A percentile compares a stretch with the other conserved stretches of the same genome.
phyloP scores from a whole-genome alignment of 148 eudicot genomes.

The Tetragonia tetragonoides region DNA sequence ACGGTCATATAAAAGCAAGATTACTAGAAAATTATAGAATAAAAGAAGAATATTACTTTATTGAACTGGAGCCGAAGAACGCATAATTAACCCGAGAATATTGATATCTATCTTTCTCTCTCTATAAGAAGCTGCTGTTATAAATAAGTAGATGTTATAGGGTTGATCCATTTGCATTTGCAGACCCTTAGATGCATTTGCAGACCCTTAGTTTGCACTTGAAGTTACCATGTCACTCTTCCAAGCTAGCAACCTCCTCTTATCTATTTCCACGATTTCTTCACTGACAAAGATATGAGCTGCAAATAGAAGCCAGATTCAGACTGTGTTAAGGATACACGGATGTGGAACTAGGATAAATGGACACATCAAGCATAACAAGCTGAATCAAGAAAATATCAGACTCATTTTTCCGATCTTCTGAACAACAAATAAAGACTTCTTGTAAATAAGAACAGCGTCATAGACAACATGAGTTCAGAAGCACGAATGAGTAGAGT shows the following conservation, averaged over 20 bases:
- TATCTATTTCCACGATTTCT: slow-evolving; percentile 33
- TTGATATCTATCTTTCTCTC: background rate
- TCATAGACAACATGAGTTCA: too few species aligned
- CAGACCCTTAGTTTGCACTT: background rate
- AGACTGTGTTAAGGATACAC: background rate
- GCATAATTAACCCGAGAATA: slow-evolving; percentile 8
- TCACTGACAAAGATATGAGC: slow-evolving; percentile 48
- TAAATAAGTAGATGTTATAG: background rate
- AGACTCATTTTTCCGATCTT: too few species aligned
- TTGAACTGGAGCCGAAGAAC: background rate
- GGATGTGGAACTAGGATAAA: background rate
- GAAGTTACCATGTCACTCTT: background rate
- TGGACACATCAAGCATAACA: background rate
- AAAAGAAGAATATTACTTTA: slow-evolving; percentile 16
- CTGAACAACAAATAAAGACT: too few species aligned
- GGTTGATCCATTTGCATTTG: background rate
- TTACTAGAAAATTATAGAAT: background rate
- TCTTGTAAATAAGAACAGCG: too few species aligned
- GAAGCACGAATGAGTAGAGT: too few species aligned
- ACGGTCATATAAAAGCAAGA: background rate
- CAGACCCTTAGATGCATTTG: background rate
- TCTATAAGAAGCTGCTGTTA: slow-evolving; percentile 11
- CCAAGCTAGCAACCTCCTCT: background rate
- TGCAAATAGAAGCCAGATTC: slow-evolving; percentile 19
- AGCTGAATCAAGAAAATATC: too few species aligned